Conservation (phyloP, 768 basidiomycete species). For the Agaricus subrufescens region DNA sequence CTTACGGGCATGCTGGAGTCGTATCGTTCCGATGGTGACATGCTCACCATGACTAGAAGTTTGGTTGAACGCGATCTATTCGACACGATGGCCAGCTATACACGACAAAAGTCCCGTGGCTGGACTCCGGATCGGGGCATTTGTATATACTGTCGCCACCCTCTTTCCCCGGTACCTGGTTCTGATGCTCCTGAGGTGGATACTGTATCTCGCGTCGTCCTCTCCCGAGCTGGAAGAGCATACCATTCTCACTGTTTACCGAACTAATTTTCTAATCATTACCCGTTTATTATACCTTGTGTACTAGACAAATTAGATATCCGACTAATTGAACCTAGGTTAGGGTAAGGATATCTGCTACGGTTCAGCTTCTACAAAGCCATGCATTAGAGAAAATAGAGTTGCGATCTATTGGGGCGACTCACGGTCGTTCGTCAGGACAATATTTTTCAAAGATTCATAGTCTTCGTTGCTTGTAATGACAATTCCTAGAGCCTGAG, state of each 20-base stretch:
- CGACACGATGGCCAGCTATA: slow-evolving; percentile 57
- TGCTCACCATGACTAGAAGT: slow-evolving; percentile 79
- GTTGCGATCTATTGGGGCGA: slow-evolving; percentile 1
- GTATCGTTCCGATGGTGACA: slow-evolving; percentile 88
- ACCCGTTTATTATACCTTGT: too few relatives aligned
- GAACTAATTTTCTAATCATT: background rate
- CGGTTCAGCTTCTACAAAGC: background rate
- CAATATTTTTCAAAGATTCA: slow-evolving; percentile 53
- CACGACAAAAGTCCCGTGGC: slow-evolving; percentile 53
- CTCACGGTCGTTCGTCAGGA: slow-evolving; percentile 39
- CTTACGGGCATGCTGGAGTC: slow-evolving; percentile 94
- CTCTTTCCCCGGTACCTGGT: slow-evolving; percentile 23
- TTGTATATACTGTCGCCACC: slow-evolving; percentile 52
- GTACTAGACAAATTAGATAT: background rate
- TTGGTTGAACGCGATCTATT: slow-evolving; percentile 82
- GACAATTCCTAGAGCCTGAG: slow-evolving; percentile 62
- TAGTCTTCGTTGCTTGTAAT: slow-evolving; percentile 49
- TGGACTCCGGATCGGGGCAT: slow-evolving; percentile 50
- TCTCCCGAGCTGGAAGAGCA: slow-evolving; percentile 56
- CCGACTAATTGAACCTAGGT: background rate
- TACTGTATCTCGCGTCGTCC: slow-evolving; percentile 28
- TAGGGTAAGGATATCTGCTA: background rate
- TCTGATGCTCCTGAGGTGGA: slow-evolving; percentile 6
- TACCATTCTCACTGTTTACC: slow-evolving; percentile 47
- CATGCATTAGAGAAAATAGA: too few relatives aligned